phyloP scores from a whole-genome alignment of 352 stramenopile species.

The Peronospora destructor region DNA sequence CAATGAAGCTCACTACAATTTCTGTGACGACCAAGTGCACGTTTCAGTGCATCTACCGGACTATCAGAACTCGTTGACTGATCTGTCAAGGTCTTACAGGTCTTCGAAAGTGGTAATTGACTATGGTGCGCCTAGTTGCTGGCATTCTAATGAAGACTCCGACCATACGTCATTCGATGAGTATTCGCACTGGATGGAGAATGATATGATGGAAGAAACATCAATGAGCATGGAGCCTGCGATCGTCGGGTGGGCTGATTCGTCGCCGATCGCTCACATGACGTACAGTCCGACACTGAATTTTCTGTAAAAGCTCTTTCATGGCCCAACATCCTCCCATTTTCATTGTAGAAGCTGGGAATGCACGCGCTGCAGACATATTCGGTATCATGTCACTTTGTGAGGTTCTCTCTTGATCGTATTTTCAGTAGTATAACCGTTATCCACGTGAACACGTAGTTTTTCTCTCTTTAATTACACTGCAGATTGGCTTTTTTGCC shows the following conservation, averaged over 20 bases:
- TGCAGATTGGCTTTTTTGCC: conserved; percentile 29
- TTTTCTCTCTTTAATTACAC: conserved; percentile 8
- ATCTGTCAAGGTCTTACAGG: conserved; percentile 17
- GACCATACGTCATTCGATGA: conserved; percentile 25
- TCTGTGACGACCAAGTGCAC: conserved; percentile 17
- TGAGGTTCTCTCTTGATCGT: conserved; percentile 16
- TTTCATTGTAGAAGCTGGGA: conserved; percentile 9
- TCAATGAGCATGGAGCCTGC: conserved; percentile 25
- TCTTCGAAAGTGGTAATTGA: conserved; percentile 36
- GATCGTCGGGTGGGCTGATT: conserved; percentile 23
- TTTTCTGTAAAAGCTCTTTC: conserved; percentile 16
- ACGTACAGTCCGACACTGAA: conserved; percentile 18
- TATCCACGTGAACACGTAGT: conserved; percentile 16
- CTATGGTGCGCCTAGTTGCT: conserved; percentile 47
- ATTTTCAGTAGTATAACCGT: conserved; percentile 17
- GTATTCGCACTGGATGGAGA: conserved; percentile 34
- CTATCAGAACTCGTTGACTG: conserved; percentile 13
- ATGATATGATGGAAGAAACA: conserved; percentile 36
- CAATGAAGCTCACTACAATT: conserved; percentile 11
- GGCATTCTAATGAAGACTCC: conserved; percentile 26
- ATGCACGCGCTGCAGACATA: conserved; percentile 7
- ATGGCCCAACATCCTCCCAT: conserved; percentile 1
- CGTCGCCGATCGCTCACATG: conserved; percentile 3
- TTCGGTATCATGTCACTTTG: conserved; percentile 16
- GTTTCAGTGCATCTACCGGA: conserved; percentile 12